Percentiles rank a stretch among this genome's conserved stretches.
These are phyloP conservation scores for Blastosporella zonata DNA, from an alignment of 1,284 basidiomycete genomes.

Conservation along the genomic window DNA sequence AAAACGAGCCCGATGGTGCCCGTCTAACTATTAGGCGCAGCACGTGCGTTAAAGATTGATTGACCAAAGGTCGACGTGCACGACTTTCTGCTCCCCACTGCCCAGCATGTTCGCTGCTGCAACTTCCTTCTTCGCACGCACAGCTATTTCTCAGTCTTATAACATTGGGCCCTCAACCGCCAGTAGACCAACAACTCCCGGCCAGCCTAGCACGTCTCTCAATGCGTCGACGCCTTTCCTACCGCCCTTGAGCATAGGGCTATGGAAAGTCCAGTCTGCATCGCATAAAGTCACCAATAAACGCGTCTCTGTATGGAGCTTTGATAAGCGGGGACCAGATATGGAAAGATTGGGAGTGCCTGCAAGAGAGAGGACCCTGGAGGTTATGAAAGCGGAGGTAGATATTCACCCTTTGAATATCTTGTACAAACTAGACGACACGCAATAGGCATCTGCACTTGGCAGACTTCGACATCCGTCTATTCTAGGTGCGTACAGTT, in stretches of 20 bases:
- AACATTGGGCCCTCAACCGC: constrained; percentile 53
- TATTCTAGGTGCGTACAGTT: constrained; percentile 65
- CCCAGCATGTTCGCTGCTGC: constrained; percentile 80
- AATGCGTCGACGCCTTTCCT: constrained; percentile 42
- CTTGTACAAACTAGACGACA: constrained; percentile 12
- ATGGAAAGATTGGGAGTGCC: constrained; percentile 62
- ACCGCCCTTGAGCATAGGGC: constrained; percentile 69
- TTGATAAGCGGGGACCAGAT: constrained; percentile 79
- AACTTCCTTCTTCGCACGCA: constrained; percentile 85
- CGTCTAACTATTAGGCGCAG: too few relatives aligned
- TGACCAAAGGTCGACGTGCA: too few relatives aligned
- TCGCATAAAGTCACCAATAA: constrained; percentile 87
- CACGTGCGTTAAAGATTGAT: too few relatives aligned
- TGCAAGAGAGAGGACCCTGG: constrained; percentile 72
- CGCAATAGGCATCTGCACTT: constrained; percentile 75
- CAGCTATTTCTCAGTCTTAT: constrained; percentile 84
- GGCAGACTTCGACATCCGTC: constrained; percentile 90
- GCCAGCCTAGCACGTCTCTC: constrained; percentile 43
- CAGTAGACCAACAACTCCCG: constrained; percentile 63
- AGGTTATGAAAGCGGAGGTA: constrained; percentile 88
- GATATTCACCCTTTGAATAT: constrained; percentile 20
- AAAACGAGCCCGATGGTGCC: too few relatives aligned
- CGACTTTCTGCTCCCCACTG: too few relatives aligned
- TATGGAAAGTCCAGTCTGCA: constrained; percentile 85
- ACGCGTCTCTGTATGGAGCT: constrained; percentile 86